Conservation (phyloP, 305 asterid genomes). For the Ilex paraguariensis region DNA sequence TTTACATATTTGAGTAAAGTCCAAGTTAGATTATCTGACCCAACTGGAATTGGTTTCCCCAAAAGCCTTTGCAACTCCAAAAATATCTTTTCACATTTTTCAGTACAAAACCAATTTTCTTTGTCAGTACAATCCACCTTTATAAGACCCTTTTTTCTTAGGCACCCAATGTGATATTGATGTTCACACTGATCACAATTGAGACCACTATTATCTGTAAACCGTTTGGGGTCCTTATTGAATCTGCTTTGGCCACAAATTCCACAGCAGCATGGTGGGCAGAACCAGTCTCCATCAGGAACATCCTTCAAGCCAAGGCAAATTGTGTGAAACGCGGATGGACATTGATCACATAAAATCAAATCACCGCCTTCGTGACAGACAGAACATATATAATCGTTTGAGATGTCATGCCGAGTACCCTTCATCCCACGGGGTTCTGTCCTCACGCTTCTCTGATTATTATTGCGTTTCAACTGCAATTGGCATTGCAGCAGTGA, state of each 20-base stretch:
- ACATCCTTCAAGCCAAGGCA: slow-evolving; percentile 77
- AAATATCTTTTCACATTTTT: slow-evolving; percentile 68
- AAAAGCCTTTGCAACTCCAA: slow-evolving; percentile 40
- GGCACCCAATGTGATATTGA: slow-evolving; percentile 60
- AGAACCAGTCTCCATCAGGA: slow-evolving; percentile 92
- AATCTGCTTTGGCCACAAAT: slow-evolving; percentile 45
- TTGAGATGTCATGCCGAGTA: slow-evolving; percentile 14
- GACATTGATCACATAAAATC: slow-evolving; percentile 79
- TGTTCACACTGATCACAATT: slow-evolving; percentile 74
- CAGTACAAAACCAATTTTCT: slow-evolving; percentile 65
- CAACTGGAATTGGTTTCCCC: slow-evolving; percentile 59
- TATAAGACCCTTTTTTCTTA: slow-evolving; percentile 28
- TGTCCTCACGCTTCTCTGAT: slow-evolving; percentile 19
- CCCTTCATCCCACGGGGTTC: slow-evolving; percentile 25
- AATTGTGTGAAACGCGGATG: slow-evolving; percentile 69
- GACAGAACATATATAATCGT: slow-evolving; percentile 71
- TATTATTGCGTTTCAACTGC: slow-evolving; percentile 34
- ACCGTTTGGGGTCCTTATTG: slow-evolving; percentile 21
- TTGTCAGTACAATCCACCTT: slow-evolving; percentile 24
- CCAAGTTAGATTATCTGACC: slow-evolving; percentile 57
- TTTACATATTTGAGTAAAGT: slow-evolving; percentile 52
- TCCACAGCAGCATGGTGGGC: slow-evolving; percentile 84
- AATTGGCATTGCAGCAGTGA: slow-evolving; percentile 60
- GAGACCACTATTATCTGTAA: slow-evolving; percentile 24
- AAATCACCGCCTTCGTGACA: slow-evolving; percentile 85